phyloP scores from a whole-genome alignment of 2,329 filamentous ascomycete species.

The Colletotrichum abscissum region DNA sequence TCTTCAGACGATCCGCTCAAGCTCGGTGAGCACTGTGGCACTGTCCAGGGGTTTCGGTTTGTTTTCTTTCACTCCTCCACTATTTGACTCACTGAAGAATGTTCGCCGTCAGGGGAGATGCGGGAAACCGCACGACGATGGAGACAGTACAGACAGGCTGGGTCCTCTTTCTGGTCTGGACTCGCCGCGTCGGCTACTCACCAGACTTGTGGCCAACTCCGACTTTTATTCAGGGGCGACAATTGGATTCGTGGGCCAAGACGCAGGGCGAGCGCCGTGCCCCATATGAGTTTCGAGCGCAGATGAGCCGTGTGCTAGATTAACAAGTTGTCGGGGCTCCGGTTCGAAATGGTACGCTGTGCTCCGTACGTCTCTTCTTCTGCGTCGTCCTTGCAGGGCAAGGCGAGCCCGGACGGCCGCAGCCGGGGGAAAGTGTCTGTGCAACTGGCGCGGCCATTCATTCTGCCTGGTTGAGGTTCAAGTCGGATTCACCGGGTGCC shows the following conservation, averaged over 20 bases:
- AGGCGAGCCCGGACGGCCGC: slow-evolving; percentile 1
- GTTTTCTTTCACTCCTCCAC: not conserved
- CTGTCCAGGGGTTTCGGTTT: slow-evolving; percentile 4
- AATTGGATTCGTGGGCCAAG: not conserved
- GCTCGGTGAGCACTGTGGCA: not conserved
- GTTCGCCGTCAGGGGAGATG: not conserved
- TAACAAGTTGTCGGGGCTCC: slow-evolving; percentile 22
- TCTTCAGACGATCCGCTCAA: slow-evolving; percentile 21
- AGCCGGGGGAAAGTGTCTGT: slow-evolving; percentile 18
- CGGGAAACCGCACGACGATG: not conserved
- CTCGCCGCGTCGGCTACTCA: not conserved
- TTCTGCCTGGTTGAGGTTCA: not conserved
- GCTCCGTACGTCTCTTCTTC: not conserved
- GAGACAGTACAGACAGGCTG: not conserved
- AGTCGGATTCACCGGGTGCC: slow-evolving; percentile 23
- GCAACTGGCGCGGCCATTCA: not conserved
- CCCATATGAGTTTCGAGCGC: slow-evolving; percentile 17
- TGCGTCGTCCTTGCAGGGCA: not conserved
- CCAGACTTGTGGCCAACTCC: not conserved
- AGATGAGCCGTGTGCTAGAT: slow-evolving; percentile 29
- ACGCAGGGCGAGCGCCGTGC: slow-evolving; percentile 2
- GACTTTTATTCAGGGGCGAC: not conserved
- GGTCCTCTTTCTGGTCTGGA: not conserved
- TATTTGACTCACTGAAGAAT: slow-evolving; percentile 19
- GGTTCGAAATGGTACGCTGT: not conserved